Base-by-base conservation (phyloP, 163 green algal genomes). In the Scenedesmus sp. region DNA sequence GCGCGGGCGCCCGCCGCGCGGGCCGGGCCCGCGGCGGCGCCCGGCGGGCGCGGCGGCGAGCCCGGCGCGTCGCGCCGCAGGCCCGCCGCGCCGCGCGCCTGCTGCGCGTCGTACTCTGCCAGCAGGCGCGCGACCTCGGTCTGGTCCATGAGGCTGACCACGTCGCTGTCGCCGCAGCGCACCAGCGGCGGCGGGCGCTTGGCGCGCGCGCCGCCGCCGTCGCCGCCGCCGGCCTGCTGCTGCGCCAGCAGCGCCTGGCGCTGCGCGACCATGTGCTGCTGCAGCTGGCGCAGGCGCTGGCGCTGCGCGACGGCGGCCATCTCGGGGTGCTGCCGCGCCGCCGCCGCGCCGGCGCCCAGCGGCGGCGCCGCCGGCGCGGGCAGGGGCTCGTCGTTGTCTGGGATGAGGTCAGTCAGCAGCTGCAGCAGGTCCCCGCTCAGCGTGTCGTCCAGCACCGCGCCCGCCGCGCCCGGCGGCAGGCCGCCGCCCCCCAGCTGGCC, bases 341-440 rank as follows among this genome's bases (percentile, higher is more conserved):
- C 51, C 22, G 48, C 51, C 22, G 36, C 48, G 26, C 42, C 26
- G 13, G 50, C 48, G 36, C 34, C 50, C 36, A 11, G 22, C 63
- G 24, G 34, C 28, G 24, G 13, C 24, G 24, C 57, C 45, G 29
- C 15, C 26, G 58, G 29, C 39, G 58, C 58, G n/a, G 56, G 56
- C 56, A 64, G 24, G 28, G 26, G 48, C n/a, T 18, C 48, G 26
- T 51, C 67, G 6, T 47, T 18, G 2, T 76, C 67, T 42, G 69
- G 69, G n/a, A 77, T 77, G 9, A 77, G 69, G 22, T 77, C 69
- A 18, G 69, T 77, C 69, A 77, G 39, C 3, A 67, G 31, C 22
- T 56, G 26, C 13, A 77, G 26, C 54, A 77, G 24, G 36, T 77
- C 69, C 1, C 54, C 53, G 31, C 54, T 67, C n/a, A 67, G 22